Evolutionary conservation across 2,329 filamentous ascomycete species (phyloP).

Genomic region (Penicillium olsonii): DNA sequence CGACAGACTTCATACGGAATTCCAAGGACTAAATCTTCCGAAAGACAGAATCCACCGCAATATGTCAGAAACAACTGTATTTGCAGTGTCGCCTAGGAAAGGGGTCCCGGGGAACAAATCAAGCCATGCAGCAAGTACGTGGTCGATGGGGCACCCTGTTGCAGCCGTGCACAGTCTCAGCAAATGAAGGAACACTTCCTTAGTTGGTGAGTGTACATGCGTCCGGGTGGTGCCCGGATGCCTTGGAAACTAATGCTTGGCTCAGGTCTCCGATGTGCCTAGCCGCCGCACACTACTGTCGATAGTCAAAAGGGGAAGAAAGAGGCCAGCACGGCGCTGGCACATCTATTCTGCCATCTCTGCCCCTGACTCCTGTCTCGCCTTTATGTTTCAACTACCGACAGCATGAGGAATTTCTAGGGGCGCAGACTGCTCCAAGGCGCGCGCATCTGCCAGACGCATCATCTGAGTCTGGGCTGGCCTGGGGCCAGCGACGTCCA

Average conservation of each 20-base stretch:
- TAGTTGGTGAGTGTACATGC: conserved; percentile 6
- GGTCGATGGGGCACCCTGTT: conserved; percentile 8
- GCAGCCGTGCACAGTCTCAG: conserved; percentile 11
- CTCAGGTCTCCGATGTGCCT: conserved; percentile 15
- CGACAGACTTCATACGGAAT: background rate
- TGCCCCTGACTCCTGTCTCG: conserved; percentile 2
- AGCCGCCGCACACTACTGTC: conserved; percentile 4
- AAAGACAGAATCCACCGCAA: background rate
- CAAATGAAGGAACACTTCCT: background rate
- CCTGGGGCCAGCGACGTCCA: background rate
- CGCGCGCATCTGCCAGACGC: conserved; percentile 12
- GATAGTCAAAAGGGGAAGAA: conserved; percentile 2
- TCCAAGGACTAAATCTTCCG: background rate
- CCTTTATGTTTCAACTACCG: conserved; percentile 15
- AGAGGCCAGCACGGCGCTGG: background rate
- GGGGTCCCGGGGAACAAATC: background rate
- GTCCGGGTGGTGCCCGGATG: conserved; percentile 14
- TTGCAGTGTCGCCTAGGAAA: conserved; percentile 2
- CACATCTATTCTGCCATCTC: background rate
- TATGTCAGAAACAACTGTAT: conserved; percentile 6
- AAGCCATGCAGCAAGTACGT: conserved; percentile 9
- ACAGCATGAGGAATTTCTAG: background rate
- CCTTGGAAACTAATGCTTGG: conserved; percentile 20
- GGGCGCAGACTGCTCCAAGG: conserved; percentile 1
- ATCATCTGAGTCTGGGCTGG: conserved; percentile 6